A percentile compares a stretch with the other conserved stretches of the same genome.
phyloP scores from a whole-genome alignment of 352 stramenopile genomes.

The Pythium volutum region DNA sequence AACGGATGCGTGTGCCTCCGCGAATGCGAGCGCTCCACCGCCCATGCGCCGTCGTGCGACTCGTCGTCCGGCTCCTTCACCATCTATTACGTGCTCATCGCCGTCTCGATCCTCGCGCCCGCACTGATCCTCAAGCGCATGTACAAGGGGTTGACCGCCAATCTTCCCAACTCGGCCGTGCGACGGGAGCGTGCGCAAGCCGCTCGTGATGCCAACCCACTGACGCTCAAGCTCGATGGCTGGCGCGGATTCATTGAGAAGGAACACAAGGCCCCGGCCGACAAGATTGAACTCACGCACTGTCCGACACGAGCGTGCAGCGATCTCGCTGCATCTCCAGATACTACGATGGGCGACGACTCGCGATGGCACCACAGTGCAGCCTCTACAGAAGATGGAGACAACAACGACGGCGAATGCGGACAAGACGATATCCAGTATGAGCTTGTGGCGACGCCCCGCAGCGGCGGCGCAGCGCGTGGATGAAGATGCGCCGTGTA shows the following conservation, averaged over 20 bases:
- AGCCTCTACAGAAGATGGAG: neutral
- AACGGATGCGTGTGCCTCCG: conserved; percentile 27
- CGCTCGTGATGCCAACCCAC: conserved; percentile 11
- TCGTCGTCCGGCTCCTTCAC: neutral
- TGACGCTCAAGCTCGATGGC: conserved; percentile 32
- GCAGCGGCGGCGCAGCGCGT: no score
- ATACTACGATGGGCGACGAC: neutral
- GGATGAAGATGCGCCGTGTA: no score
- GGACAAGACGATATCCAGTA: no score
- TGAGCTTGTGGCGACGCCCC: no score
- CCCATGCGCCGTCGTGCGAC: neutral
- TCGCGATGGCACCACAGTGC: neutral
- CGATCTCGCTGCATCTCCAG: neutral
- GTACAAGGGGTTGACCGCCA: conserved; percentile 1
- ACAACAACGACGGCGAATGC: neutral
- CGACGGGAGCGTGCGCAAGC: neutral
- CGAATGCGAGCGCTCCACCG: conserved; percentile 18
- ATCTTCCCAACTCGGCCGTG: neutral
- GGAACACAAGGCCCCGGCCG: conserved; percentile 15
- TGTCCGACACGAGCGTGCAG: conserved; percentile 13
- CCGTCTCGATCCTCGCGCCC: neutral
- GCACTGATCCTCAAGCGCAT: neutral
- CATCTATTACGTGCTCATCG: conserved; percentile 4
- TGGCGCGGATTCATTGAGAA: conserved; percentile 27
- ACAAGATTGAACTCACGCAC: conserved; percentile 26